Base-by-base conservation (phyloP, 805 yeast genomes). In the Kregervanrija delftensis region DNA sequence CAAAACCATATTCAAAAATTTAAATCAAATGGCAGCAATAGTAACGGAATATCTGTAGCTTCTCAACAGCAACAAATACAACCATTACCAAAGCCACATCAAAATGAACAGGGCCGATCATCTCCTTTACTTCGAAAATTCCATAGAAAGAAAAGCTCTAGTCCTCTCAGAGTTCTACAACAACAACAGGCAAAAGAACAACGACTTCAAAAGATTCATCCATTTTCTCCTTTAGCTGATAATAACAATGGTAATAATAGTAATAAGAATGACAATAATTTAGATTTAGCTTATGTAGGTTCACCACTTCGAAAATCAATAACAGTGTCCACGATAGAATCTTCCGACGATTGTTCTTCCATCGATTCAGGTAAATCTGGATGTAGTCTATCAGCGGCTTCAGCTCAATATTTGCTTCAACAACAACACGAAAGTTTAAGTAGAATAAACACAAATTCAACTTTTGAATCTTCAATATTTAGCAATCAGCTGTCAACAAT, bases 241-340 rank as follows among this genome's bases (percentile, higher is more conserved):
- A 13, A 17, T 8, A 36, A 35, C 13, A 32, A 4, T 9, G n/a
- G 30, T 30, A 35, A 30, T 22, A n/a, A 22, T 37, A 32, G 13
- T 32, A 32, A 11, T 22, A 22, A 22, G 28, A 8, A 8, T 6
- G 28, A 22, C 6, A 22, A 36, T 13, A 22, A 14, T 5, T n/a
- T 44, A 9, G 37, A 35, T 12, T 44, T 60, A 15, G 55, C 57
- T n/a, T 62, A 64, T 45, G 65, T 62, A n/a, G 51, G 59, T 8
- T 63, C 68, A 4, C 68, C 68, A 1, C 45, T 64, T 17, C 52
- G 63, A 37, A 47, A 56, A 30, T 52, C 62, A 11, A 45, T 58
- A 11, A 53, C 61, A 2, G 49, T 48, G 8, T 51, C 60, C 6
- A 47, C 54, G 13, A 14, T 47, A 3, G 57, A 49, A 42, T 49